Percentiles rank a stretch among this genome's conserved stretches.
Conservation (phyloP, 2,329 filamentous ascomycete genomes). For the Xylogone sp. region DNA sequence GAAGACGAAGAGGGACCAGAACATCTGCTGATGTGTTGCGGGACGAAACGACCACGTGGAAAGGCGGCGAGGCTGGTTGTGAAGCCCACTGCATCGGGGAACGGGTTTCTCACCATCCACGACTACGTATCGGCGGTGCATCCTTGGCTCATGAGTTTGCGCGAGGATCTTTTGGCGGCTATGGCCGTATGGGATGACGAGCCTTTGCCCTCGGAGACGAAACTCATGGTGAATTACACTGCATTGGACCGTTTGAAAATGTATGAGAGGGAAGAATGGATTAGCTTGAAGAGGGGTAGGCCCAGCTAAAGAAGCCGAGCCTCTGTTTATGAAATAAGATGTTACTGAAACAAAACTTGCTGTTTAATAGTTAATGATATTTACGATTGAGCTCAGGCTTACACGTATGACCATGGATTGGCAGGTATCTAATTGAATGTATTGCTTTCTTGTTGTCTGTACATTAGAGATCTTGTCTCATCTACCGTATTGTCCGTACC, state of each 20-base stretch:
- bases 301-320: too few relatives aligned
- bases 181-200: neutral
- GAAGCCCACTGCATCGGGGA: conserved; percentile 15
- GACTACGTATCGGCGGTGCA: conserved; percentile 24
- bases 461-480: too few relatives aligned
- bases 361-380: too few relatives aligned
- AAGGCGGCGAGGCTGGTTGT: conserved; percentile 19
- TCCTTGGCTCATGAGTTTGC: conserved; percentile 22
- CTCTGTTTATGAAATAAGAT: too few relatives aligned
- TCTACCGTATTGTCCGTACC: too few relatives aligned
- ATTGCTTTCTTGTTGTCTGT: too few relatives aligned
- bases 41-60: conserved; percentile 17
- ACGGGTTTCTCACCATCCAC: conserved; percentile 21
- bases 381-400: too few relatives aligned
- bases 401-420: too few relatives aligned
- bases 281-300: neutral
- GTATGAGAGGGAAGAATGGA: conserved; percentile 4
- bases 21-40: conserved; percentile 24
- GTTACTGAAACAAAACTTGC: too few relatives aligned
- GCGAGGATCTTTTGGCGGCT: conserved; percentile 16
- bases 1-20: conserved; percentile 19
- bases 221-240: neutral
- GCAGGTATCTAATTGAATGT: too few relatives aligned
- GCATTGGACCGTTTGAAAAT: neutral
- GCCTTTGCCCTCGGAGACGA: conserved; percentile 2